Conservation (phyloP, 441 rosid species). For the Macaranga tanarius region DNA sequence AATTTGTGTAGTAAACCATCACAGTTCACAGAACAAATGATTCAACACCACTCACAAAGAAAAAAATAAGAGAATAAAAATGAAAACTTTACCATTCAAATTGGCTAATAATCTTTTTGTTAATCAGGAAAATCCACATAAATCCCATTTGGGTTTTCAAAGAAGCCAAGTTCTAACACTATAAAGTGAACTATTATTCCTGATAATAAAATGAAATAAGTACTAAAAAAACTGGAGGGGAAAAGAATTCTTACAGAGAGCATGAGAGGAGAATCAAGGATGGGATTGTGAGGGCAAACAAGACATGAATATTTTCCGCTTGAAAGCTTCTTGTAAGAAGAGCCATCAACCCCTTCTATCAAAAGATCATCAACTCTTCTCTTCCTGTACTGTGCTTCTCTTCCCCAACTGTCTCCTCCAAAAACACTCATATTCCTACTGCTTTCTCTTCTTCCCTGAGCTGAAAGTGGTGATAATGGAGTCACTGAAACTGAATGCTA, state of each 20-base stretch:
- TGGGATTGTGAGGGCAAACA: slow-evolving; percentile 40
- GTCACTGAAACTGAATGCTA: not conserved
- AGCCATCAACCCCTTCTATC: slow-evolving; percentile 28
- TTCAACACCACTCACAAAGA: not conserved
- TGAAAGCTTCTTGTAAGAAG: slow-evolving; percentile 44
- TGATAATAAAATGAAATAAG: too few relatives aligned
- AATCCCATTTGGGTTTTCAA: not conserved
- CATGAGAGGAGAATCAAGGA: slow-evolving; percentile 48
- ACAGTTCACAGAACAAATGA: not conserved
- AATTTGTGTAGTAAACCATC: not conserved
- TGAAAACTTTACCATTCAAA: too few relatives aligned
- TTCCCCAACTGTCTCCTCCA: slow-evolving; percentile 55
- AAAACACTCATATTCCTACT: slow-evolving; percentile 38
- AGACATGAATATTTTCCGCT: slow-evolving; percentile 45
- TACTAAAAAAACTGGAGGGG: not conserved
- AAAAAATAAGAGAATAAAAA: not conserved
- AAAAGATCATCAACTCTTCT: slow-evolving; percentile 39
- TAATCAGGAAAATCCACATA: not conserved
- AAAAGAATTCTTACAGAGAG: slow-evolving; percentile 31
- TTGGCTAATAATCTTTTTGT: not conserved
- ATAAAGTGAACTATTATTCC: not conserved
- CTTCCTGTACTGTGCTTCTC: slow-evolving; percentile 44
- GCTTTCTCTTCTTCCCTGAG: too few relatives aligned
- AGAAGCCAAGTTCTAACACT: not conserved
- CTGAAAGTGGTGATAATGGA: too few relatives aligned